Evolutionary conservation across 1,139 yeast genomes (phyloP).

Genomic region (Taphrina communis): DNA sequence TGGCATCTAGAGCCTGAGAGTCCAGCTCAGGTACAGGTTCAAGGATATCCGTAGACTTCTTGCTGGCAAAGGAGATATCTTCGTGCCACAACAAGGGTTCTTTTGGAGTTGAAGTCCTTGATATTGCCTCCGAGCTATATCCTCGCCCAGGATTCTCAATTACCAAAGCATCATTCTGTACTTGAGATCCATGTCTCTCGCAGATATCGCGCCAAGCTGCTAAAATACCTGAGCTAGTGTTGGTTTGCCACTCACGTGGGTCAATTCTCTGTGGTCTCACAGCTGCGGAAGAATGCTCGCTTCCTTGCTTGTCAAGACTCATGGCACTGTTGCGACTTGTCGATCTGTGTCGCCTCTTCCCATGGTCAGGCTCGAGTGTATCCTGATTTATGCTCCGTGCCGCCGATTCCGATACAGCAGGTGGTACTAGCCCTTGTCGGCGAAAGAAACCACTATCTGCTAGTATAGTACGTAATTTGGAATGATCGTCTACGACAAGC

Average conservation of each 20-base stretch:
- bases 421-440: slow-evolving; percentile 21
- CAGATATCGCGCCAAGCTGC: slow-evolving; percentile 43
- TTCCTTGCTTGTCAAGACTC: slow-evolving; percentile 3
- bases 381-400: neutral
- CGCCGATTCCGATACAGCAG: neutral
- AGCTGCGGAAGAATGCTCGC: neutral
- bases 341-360: slow-evolving; percentile 1
- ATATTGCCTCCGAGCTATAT: neutral
- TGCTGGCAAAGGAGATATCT: slow-evolving; percentile 13
- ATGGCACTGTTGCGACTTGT: slow-evolving; percentile 7
- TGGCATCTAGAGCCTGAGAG: neutral
- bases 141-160: neutral
- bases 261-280: slow-evolving; percentile 7
- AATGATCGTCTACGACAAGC: slow-evolving; percentile 1
- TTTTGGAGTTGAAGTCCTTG: neutral
- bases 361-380: neutral
- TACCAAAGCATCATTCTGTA: slow-evolving; percentile 2
- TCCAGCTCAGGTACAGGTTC: slow-evolving; percentile 16
- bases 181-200: slow-evolving; percentile 13
- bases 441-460: slow-evolving; percentile 23
- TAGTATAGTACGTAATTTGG: slow-evolving; percentile 1
- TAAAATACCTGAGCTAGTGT: slow-evolving; percentile 40
- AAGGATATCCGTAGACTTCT: slow-evolving; percentile 1
- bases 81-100: slow-evolving; percentile 27
- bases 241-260: slow-evolving; percentile 39